Base-by-base conservation (phyloP, 495 filamentous ascomycete species). In the Aspergillus incahuasiensis region DNA sequence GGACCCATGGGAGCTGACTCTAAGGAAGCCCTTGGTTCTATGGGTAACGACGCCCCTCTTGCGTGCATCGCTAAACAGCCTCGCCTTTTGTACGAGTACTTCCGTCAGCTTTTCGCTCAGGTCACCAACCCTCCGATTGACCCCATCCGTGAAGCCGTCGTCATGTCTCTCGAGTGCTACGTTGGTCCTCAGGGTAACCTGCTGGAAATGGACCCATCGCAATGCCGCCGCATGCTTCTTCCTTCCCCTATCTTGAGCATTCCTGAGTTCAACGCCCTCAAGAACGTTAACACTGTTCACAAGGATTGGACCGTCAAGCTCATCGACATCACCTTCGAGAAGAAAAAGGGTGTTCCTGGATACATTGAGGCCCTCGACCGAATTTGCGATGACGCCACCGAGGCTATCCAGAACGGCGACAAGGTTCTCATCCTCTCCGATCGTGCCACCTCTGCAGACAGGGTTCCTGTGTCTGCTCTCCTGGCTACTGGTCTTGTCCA, bases 71-170 rank as follows among this genome's bases (percentile, higher is more conserved):
- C 94, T 25, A 81, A 86, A 46, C 88, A 94, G 52, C 92, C 94
- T 52, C 90, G 92, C 63, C 79, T 97, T 52, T 83, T 97, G 39
- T 96, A 90, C 68, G 94, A 99, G 70, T 99, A 99, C 73, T 99
- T 97, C 86, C 86, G 95, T 28, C 90, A 99, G 76, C 86, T 99
- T 28, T 99, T 99, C 68, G 94, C 94, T 8, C 94, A 99, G 77
- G 94, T 99, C 70, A 99, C 94, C 34, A 99, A 99, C 68, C 94
- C 94, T 54, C 94, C 94, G 6, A 99, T 99, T 68, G 94, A 99
- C 65, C 94, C 94, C 6, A 99, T 99, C 63, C 83, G 94, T 73
- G 94, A 99, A 76, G 94, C 94, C 16, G 94, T 97, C 56, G 94
- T 99, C 68, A 99, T 99, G 94, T 97, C 95, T 44, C 74, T 97